A percentile compares a stretch with the other conserved stretches of the same genome.
phyloP scores from a whole-genome alignment of 495 filamentous ascomycete genomes.

The Aspergillus biplanus region DNA sequence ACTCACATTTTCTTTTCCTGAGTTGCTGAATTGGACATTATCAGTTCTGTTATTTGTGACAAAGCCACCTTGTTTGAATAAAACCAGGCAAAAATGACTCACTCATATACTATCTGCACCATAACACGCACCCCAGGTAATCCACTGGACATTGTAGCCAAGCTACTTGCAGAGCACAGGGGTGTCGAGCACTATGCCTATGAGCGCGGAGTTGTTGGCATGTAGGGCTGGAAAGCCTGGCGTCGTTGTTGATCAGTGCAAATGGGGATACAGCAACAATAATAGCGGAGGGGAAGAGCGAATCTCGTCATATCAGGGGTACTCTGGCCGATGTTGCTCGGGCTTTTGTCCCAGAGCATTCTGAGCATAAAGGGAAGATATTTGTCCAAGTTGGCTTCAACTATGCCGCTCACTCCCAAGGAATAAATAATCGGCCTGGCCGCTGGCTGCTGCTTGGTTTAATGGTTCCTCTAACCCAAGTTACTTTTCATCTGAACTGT shows the following conservation, averaged over 20 bases:
- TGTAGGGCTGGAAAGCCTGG: slow-evolving; percentile 18
- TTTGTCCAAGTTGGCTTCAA: slow-evolving; percentile 26
- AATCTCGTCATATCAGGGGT: slow-evolving; percentile 8
- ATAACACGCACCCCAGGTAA: too few relatives aligned
- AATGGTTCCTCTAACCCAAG: slow-evolving; percentile 15
- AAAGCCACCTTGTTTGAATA: too few relatives aligned
- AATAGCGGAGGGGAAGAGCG: neutral
- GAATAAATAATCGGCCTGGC: slow-evolving; percentile 12
- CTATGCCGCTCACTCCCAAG: slow-evolving; percentile 19
- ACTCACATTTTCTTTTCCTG: too few relatives aligned
- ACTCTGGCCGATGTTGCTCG: slow-evolving; percentile 12
- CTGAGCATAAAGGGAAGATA: slow-evolving; percentile 4
- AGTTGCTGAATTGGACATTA: too few relatives aligned
- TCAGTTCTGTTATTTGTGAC: too few relatives aligned
- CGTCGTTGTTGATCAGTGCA: slow-evolving; percentile 18
- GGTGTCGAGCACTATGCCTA: slow-evolving; percentile 21
- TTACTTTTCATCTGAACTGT: slow-evolving; percentile 7
- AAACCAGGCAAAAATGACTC: too few relatives aligned
- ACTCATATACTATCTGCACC: too few relatives aligned
- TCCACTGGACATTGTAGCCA: too few relatives aligned
- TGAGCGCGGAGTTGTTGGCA: slow-evolving; percentile 20
- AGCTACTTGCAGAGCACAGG: slow-evolving; percentile 11
- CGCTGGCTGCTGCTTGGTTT: slow-evolving; percentile 21
- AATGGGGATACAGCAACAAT: slow-evolving; percentile 16
- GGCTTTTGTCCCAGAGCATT: slow-evolving; percentile 15